Conservation (phyloP, 345 rosid genomes). For the Eucalyptus shirleyi region DNA sequence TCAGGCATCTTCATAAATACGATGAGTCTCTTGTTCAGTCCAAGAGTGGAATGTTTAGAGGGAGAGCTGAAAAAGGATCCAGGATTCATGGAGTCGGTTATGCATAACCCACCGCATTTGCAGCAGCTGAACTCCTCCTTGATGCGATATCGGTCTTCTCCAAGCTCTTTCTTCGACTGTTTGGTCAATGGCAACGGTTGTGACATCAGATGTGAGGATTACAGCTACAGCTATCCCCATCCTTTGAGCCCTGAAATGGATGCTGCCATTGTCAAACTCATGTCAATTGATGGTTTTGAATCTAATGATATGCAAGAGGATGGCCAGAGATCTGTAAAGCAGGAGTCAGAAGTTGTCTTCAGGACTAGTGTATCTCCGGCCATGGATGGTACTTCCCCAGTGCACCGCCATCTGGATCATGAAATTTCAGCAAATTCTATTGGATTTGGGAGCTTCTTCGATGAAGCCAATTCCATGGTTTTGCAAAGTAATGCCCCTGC, state of each 20-base stretch:
- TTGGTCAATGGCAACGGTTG: not conserved
- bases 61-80: conserved; percentile 22
- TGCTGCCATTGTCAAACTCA: conserved; percentile 9
- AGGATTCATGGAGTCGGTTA: conserved; percentile 14
- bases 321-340: conserved; percentile 21
- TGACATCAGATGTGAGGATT: conserved; percentile 5
- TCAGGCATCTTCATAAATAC: not conserved
- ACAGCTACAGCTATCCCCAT: conserved; percentile 1
- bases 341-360: conserved; percentile 1
- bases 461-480: conserved; percentile 3
- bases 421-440: not conserved
- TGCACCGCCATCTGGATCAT: not conserved
- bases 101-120: conserved; percentile 2
- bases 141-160: conserved; percentile 26
- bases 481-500: not conserved
- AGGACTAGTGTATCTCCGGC: not conserved
- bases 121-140: conserved; percentile 13
- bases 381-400: not conserved
- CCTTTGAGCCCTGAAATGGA: conserved; percentile 42
- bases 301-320: conserved; percentile 12
- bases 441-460: not conserved
- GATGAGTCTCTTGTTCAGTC: conserved; percentile 28
- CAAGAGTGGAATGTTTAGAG: conserved; percentile 13
- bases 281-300: conserved; percentile 5
- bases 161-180: conserved; percentile 25